Percentiles rank a stretch among this genome's conserved stretches.
phyloP scores from a whole-genome alignment of 139 green algal species.

The Trebouxia sp. region DNA sequence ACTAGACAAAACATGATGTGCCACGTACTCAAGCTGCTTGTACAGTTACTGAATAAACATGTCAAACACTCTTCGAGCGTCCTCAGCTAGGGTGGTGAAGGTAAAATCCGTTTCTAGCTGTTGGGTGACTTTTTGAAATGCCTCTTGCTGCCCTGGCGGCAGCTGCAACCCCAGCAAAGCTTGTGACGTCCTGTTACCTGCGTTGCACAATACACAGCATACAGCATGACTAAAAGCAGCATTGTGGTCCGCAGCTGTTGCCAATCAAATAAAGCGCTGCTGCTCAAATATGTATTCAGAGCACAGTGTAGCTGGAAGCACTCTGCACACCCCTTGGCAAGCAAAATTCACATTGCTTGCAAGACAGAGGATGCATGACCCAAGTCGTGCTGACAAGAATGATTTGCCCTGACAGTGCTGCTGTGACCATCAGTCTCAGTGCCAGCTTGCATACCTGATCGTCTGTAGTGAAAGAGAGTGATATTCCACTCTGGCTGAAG shows the following conservation, averaged over 20 bases:
- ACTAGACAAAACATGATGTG: neutral
- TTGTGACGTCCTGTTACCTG: slow-evolving; percentile 72
- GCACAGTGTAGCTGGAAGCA: no score
- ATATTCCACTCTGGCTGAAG: slow-evolving; percentile 87
- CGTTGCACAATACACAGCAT: neutral
- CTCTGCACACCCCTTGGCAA: no score
- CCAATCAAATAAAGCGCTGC: no score
- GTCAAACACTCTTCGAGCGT: slow-evolving; percentile 71
- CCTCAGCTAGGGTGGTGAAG: slow-evolving; percentile 63
- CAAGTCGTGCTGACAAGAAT: neutral
- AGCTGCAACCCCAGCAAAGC: slow-evolving; percentile 87
- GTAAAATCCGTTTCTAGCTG: slow-evolving; percentile 56
- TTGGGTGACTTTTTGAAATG: slow-evolving; percentile 41
- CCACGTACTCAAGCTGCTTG: slow-evolving; percentile 27
- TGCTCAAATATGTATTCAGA: no score
- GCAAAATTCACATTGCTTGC: no score
- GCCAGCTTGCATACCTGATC: slow-evolving; percentile 42
- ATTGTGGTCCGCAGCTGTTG: no score
- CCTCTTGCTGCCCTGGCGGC: slow-evolving; percentile 36
- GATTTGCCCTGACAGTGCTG: neutral
- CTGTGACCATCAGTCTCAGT: neutral
- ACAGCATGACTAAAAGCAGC: neutral
- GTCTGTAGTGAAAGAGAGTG: slow-evolving; percentile 97
- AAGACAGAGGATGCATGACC: no score
- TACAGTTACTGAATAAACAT: slow-evolving; percentile 72